These are phyloP conservation scores for Penicillium nordicum DNA, from an alignment of 2,329 filamentous ascomycete species.

Conservation along the genomic window DNA sequence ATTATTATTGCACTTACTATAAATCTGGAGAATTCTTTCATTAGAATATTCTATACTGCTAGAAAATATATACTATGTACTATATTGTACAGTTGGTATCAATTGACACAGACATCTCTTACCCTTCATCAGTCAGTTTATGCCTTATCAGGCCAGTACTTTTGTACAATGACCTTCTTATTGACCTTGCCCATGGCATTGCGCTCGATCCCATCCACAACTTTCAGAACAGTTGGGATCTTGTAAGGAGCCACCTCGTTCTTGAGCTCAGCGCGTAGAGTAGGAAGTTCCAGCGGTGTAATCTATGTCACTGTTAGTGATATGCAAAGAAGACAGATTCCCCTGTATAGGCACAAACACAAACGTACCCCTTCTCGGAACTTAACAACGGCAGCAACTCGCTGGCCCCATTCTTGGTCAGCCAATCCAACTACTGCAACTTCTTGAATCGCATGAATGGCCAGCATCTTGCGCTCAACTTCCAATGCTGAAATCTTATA, in stretches of 20 bases:
- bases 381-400: conserved; percentile 53
- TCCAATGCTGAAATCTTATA: conserved; percentile 56
- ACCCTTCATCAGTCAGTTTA: conserved; percentile 2
- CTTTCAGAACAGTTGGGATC: conserved; percentile 81
- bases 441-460: conserved; percentile 49
- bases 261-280: conserved; percentile 35
- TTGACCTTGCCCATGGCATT: conserved; percentile 81
- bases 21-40: neutral
- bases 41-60: neutral
- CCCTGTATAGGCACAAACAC: no score
- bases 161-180: conserved; percentile 40
- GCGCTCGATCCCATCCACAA: conserved; percentile 61
- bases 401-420: conserved; percentile 54
- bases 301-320: conserved; percentile 16
- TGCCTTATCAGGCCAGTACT: conserved; percentile 34
- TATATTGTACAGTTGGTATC: neutral
- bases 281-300: conserved; percentile 28
- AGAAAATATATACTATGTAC: neutral
- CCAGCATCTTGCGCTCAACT: conserved; percentile 53
- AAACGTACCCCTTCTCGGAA: conserved; percentile 35
- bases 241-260: conserved; percentile 75
- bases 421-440: conserved; percentile 53
- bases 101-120: neutral
- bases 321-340: neutral
- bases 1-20: neutral